Base-by-base conservation (phyloP, 2,329 filamentous ascomycete genomes). In the Diaporthe vexans region DNA sequence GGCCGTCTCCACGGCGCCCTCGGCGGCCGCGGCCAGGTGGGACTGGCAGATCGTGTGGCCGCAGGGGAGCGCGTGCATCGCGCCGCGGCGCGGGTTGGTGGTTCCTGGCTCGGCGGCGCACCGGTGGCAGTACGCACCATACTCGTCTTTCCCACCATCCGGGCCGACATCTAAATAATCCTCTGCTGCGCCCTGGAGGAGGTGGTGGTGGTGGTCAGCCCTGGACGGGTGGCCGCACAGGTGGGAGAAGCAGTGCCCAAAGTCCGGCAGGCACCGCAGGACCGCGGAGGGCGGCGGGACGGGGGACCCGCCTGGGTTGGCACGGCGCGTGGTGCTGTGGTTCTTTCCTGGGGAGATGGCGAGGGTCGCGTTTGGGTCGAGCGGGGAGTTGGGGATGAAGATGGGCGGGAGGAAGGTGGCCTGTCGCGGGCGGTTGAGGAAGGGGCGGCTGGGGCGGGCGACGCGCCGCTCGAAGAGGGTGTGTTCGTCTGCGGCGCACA, bases 1-100 rank as follows among this genome's bases (percentile, higher is more conserved):
- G 5, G 13, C 11, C 0, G 61, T n/a, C 1, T 51, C 29, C 0
- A 24, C 21, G 2, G 61, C 26, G 6, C 17, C 35, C 9, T 5
- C 7, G 4, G 59, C 59, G 0, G 6, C 9, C 0, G 21, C 17
- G 19, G 19, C 4, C 5, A 65, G 43, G 17, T 29, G 19, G 0
- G 19, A 0, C 0, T 1, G 1, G 43, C 61, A 65, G 26, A 65
- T 26, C 1, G 4, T 6, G 19, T 65, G 61, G 5, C 43, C 61
- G 43, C 61, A 65, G 19, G 61, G 43, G 1, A 65, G 26, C 9
- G 1, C 10, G 43, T 65, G 61, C 43, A 65, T 4, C n/a, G n/a
- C n/a, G n/a, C n/a, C 4, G 9, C 1, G 13, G 37, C 37, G 37
- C 37, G 1, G 10, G 37, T 40, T 10, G 35, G 40, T 1, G 17